Percentiles rank a stretch among this genome's conserved stretches.
These are phyloP conservation scores for Mycena belliarum DNA, from an alignment of 768 basidiomycete genomes.

Conservation along the genomic window DNA sequence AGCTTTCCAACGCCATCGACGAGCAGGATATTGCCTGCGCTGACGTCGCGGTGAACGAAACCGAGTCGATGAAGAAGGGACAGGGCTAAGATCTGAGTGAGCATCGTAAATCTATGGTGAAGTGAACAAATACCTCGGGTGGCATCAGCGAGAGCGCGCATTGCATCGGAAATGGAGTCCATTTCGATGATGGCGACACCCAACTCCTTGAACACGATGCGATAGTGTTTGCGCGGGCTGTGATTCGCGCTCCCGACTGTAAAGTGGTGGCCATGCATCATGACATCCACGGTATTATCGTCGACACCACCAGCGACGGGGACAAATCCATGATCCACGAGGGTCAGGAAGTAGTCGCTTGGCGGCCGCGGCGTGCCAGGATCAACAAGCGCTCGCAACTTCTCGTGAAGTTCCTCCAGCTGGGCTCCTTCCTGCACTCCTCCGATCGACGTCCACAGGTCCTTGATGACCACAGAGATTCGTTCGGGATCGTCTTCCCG, in stretches of 20 bases:
- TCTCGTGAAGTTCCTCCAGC: background rate
- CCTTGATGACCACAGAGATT: background rate
- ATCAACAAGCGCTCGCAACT: background rate
- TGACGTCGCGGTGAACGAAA: no score
- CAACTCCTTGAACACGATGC: constrained; percentile 5
- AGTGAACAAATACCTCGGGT: background rate
- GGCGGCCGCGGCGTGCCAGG: background rate
- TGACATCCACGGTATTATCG: no score
- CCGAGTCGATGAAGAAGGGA: background rate
- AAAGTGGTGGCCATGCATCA: background rate
- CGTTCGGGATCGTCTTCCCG: background rate
- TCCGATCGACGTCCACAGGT: background rate
- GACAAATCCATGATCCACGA: background rate
- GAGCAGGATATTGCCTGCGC: background rate
- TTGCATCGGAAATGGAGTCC: background rate
- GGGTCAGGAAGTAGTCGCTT: constrained; percentile 1
- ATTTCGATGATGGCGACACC: background rate
- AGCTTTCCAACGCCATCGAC: background rate
- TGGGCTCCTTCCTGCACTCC: background rate
- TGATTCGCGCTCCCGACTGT: background rate
- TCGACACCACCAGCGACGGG: background rate
- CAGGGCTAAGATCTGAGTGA: background rate
- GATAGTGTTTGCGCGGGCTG: constrained; percentile 1
- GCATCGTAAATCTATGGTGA: background rate
- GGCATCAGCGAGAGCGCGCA: background rate